Percentiles rank a stretch among this genome's conserved stretches.
Evolutionary conservation across 176 grass and related monocot species (phyloP).

Genomic region (Avena eriantha): DNA sequence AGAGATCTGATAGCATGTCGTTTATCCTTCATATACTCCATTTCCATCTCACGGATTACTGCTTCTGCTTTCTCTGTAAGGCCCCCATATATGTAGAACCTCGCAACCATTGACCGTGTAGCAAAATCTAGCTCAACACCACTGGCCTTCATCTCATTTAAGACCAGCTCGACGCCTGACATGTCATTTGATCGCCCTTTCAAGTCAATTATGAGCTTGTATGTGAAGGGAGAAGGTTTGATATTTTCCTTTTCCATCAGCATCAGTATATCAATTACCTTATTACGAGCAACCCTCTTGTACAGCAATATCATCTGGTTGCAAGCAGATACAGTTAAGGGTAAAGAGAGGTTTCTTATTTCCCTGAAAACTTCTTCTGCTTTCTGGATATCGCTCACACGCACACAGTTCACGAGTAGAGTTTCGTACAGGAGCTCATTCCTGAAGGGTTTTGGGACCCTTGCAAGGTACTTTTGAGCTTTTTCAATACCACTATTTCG

Average conservation of each 20-base stretch:
- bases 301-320: conserved; percentile 84
- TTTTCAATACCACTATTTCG: conserved; percentile 62
- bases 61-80: conserved; percentile 71
- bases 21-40: conserved; percentile 45
- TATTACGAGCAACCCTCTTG: conserved; percentile 58
- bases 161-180: conserved; percentile 63
- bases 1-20: conserved; percentile 51
- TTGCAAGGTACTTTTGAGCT: conserved; percentile 64
- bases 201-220: conserved; percentile 76
- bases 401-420: conserved; percentile 67
- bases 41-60: conserved; percentile 59
- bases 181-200: conserved; percentile 73
- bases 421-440: conserved; percentile 67
- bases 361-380: conserved; percentile 74
- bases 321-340: conserved; percentile 59
- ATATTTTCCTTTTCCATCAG: conserved; percentile 81
- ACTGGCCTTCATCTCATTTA: conserved; percentile 63
- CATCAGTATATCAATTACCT: conserved; percentile 59
- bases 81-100: conserved; percentile 60
- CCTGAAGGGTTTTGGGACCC: conserved; percentile 59
- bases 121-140: conserved; percentile 56
- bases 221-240: conserved; percentile 59
- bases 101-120: conserved; percentile 44
- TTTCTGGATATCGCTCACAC: conserved; percentile 53
- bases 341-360: conserved; percentile 72